Conservation (phyloP, 2,329 filamentous ascomycete species). For the Aureobasidium lini region DNA sequence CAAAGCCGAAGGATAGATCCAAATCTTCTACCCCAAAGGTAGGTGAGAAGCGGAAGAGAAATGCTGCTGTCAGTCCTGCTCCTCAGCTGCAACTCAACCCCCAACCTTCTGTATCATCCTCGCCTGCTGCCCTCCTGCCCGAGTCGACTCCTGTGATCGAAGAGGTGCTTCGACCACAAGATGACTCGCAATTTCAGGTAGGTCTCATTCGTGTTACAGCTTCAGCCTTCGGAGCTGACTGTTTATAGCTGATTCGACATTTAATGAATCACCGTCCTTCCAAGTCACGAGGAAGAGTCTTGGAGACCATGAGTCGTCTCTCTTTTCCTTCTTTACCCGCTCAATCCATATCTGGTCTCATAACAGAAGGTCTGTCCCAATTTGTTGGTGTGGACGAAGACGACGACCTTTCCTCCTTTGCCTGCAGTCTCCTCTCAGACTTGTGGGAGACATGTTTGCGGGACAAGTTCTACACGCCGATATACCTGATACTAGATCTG, state of each 20-base stretch:
- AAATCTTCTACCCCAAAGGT: slow-evolving; percentile 54
- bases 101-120: not conserved
- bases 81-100: slow-evolving; percentile 35
- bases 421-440: slow-evolving; percentile 55
- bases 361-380: slow-evolving; percentile 59
- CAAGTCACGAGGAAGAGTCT: slow-evolving; percentile 51
- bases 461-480: slow-evolving; percentile 53
- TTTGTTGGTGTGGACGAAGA: slow-evolving; percentile 42
- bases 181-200: slow-evolving; percentile 11
- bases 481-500: slow-evolving; percentile 58
- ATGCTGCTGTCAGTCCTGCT: slow-evolving; percentile 57
- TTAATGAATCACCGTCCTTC: slow-evolving; percentile 56
- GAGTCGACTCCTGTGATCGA: slow-evolving; percentile 1
- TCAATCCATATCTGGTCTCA: slow-evolving; percentile 57
- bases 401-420: slow-evolving; percentile 53
- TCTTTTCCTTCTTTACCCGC: slow-evolving; percentile 56
- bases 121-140: not conserved
- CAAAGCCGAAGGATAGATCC: slow-evolving; percentile 39
- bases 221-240: slow-evolving; percentile 8
- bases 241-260: slow-evolving; percentile 41
- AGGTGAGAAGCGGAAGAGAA: slow-evolving; percentile 60
- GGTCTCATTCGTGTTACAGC: not conserved
- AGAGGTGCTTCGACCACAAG: not conserved
- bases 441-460: slow-evolving; percentile 62
- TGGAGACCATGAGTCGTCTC: slow-evolving; percentile 61